Evolutionary conservation across 2,329 filamentous ascomycete species (phyloP), one percentile per base, ranked within the genome.

Genomic region (Aspergillus aculeatinus): DNA sequence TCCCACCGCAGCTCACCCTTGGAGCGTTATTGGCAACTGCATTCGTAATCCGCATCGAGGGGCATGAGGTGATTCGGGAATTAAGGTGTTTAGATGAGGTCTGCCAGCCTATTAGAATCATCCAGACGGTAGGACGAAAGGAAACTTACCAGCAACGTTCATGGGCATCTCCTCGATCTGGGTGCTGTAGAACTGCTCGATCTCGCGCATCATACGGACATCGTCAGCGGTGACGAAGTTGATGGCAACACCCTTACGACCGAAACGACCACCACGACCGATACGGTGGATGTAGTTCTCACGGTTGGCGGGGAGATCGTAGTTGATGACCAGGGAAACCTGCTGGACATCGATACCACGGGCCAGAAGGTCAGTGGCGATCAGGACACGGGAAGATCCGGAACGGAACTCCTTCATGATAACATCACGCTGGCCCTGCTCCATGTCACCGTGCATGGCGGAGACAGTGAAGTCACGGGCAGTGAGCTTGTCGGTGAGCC

Each of bases 381-480:
- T 99, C 76, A 99, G 86, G 70, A 99, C 95, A 89, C 95, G 93
- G 68, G 93, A 97, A 78, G 93, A 97, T 70, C 95, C 95, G 70
- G 93, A 96, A 75, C 95, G 92, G 90, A 99, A 99, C 85, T 99
- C 95, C 88, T 99, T 96, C 95, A 99, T 99, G 81, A 99, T 99
- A 77, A 96, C 86, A 81, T 98, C 95, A 87, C 95, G 93, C 86
- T 98, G 92, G 74, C 82, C 83, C 85, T 97, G 93, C 81, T 96
- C 92, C 95, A 99, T 99, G 77, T 99, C 95, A 79, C 95, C 95
- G 86, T 99, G 95, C 95, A 99, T 98, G 82, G 94, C 93, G 44
- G 94, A 97, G 79, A 99, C 95, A 66, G 95, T 98, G 86, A 99
- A 99, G 83, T 99, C 94, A 84, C 92, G 92, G 73, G 91, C 90